Evolutionary conservation across 2,329 filamentous ascomycete species (phyloP).

Genomic region (Botrytis pseudocinerea): DNA sequence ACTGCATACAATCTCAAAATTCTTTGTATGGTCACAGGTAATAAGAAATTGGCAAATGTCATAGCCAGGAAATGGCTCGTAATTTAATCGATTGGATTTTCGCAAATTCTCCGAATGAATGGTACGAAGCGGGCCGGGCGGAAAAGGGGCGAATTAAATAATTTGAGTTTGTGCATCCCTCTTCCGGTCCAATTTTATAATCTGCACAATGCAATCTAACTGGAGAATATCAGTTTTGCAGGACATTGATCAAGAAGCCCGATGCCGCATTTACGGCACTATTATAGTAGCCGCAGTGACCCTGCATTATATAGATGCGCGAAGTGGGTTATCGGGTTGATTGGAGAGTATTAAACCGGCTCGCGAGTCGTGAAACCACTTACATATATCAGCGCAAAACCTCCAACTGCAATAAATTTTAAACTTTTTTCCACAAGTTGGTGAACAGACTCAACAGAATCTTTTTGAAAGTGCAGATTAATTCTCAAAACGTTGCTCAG

Average conservation of each 20-base stretch:
- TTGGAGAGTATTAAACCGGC: neutral
- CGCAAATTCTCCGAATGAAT: neutral
- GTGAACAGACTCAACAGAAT: neutral
- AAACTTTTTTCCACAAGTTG: neutral
- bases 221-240: neutral
- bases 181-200: conserved; percentile 3
- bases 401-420: neutral
- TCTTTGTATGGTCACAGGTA: conserved; percentile 65
- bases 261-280: neutral
- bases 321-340: conserved; percentile 1
- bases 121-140: neutral
- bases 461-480: conserved; percentile 10
- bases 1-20: conserved; percentile 74
- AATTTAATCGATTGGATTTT: conserved; percentile 28
- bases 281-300: conserved; percentile 17
- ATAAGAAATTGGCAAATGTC: conserved; percentile 58
- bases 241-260: neutral
- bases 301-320: neutral
- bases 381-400: conserved; percentile 5
- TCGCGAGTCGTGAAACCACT: neutral
- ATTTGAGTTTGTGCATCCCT: conserved; percentile 5
- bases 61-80: conserved; percentile 62
- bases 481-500: conserved; percentile 4
- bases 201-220: neutral
- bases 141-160: conserved; percentile 1